Evolutionary conservation across 2,329 filamentous ascomycete genomes (phyloP).

Genomic region (Periconia sp.): DNA sequence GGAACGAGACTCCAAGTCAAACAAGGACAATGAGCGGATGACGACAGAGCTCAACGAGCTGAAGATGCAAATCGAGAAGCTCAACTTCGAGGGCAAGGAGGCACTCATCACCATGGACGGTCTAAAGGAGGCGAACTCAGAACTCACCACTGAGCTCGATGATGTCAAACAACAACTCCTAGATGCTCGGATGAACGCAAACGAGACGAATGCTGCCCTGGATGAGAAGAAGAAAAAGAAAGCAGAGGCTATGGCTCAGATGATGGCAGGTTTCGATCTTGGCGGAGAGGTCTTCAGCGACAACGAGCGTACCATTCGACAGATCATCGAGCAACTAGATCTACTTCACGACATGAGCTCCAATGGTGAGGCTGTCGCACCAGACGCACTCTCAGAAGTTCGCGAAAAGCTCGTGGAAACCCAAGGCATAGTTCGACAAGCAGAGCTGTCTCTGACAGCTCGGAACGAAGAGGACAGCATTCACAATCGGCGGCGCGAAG

Average conservation of each 20-base stretch:
- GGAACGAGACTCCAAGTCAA: conserved; percentile 81
- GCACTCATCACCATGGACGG: conserved; percentile 97
- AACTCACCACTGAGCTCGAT: conserved; percentile 89
- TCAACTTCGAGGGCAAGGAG: conserved; percentile 96
- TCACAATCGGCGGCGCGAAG: conserved; percentile 69
- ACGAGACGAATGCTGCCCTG: conserved; percentile 85
- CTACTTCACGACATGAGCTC: conserved; percentile 77
- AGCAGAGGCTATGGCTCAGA: conserved; percentile 98
- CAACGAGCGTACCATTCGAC: conserved; percentile 84
- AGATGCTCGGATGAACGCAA: conserved; percentile 94
- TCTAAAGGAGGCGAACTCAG: conserved; percentile 91
- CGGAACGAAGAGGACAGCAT: conserved; percentile 67
- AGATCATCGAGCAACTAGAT: conserved; percentile 84
- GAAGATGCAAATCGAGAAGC: conserved; percentile 95
- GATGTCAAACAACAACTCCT: conserved; percentile 95
- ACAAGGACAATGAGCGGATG: conserved; percentile 89
- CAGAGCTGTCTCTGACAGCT: conserved; percentile 83
- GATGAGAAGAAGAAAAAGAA: conserved; percentile 99
- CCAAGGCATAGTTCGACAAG: conserved; percentile 90
- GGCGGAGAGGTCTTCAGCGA: conserved; percentile 92
- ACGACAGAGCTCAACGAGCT: conserved; percentile 87
- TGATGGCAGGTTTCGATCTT: conserved; percentile 99
- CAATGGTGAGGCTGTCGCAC: conserved; percentile 77
- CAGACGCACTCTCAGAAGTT: conserved; percentile 80
- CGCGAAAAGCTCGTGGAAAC: conserved; percentile 83